Conservation (phyloP, 768 basidiomycete genomes). For the Kwoniella newhampshirensis region DNA sequence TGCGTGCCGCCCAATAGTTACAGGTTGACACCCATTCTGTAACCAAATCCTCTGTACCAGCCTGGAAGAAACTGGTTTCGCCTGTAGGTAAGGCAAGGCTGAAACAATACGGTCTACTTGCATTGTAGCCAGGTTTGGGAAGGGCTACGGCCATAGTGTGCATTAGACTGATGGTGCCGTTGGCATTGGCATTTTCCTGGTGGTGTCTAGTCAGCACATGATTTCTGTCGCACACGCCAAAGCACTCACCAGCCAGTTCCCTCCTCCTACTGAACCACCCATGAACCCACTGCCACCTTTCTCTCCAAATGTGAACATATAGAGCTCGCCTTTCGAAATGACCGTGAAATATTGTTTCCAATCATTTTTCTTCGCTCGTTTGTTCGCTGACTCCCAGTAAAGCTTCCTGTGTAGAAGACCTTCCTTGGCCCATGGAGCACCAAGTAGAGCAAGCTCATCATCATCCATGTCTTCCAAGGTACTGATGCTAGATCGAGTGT, state of each 20-base stretch:
- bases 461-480: constrained; percentile 71
- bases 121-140: constrained; percentile 87
- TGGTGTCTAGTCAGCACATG: constrained; percentile 5
- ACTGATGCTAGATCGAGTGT: constrained; percentile 63
- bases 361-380: constrained; percentile 78
- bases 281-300: constrained; percentile 19
- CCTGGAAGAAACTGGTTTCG: constrained; percentile 96
- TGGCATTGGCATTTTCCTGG: constrained; percentile 79
- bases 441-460: constrained; percentile 90
- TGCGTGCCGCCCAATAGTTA: constrained; percentile 98
- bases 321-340: constrained; percentile 88
- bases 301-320: constrained; percentile 93
- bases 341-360: constrained; percentile 97
- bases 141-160: constrained; percentile 85
- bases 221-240: neutral
- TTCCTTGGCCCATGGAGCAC: constrained; percentile 98
- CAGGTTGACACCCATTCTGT: constrained; percentile 98
- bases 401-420: constrained; percentile 93
- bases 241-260: constrained; percentile 90
- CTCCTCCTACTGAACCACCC: constrained; percentile 79
- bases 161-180: constrained; percentile 78
- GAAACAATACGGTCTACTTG: constrained; percentile 90
- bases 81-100: constrained; percentile 83
- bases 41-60: constrained; percentile 97
- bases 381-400: constrained; percentile 83